Base-by-base conservation (phyloP, 1,284 basidiomycete species). In the Wallemia hederae region DNA sequence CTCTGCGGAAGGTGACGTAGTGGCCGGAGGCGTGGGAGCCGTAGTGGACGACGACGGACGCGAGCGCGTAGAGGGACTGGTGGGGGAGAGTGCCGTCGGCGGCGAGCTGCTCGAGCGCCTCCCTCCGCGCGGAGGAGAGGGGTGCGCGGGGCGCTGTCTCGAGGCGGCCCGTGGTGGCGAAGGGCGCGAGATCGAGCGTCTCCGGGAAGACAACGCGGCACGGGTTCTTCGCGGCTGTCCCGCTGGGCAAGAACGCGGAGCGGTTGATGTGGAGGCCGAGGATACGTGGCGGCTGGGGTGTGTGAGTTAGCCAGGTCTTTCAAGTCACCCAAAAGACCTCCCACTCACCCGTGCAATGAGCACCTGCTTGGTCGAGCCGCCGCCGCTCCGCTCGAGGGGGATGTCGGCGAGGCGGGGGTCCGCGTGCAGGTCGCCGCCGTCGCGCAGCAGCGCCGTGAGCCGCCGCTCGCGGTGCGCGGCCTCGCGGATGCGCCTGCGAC, bases 181-280 rank as follows among this genome's bases (percentile, higher is more conserved):
- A 91, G 0, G 81, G 80, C 1, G 85, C 83, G 2, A 94, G 74
- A 70, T 92, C 86, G 60, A 94, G 79, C 55, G 84, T 72, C 71
- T 89, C 82, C 1, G 87, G 85, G 69, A 89, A 92, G 27, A 75
- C 65, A n/a, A 94, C 77, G 49, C 77, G 75, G 62, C 83, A 80
- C 49, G 75, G 78, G 71, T 91, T 92, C 73, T 90, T 90, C 64
- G 82, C 71, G 24, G 84, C 78, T 65, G 82, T 80, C 61, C 72
- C 70, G 76, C 76, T 69, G 22, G 83, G 83, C 24, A 71, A 72
- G 68, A 83, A 81, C 60, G 87, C 74, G 5, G 85, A 89, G 60
- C 90, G 80, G 65, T 88, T 87, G 62, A 94, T 79, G 69, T 92
- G 87, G 0, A 92, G 76, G 1, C 79, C 82, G 26, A 92, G 77